These are phyloP conservation scores for Helenozyma baotianmanensis DNA, from an alignment of 805 yeast species.

Conservation along the genomic window DNA sequence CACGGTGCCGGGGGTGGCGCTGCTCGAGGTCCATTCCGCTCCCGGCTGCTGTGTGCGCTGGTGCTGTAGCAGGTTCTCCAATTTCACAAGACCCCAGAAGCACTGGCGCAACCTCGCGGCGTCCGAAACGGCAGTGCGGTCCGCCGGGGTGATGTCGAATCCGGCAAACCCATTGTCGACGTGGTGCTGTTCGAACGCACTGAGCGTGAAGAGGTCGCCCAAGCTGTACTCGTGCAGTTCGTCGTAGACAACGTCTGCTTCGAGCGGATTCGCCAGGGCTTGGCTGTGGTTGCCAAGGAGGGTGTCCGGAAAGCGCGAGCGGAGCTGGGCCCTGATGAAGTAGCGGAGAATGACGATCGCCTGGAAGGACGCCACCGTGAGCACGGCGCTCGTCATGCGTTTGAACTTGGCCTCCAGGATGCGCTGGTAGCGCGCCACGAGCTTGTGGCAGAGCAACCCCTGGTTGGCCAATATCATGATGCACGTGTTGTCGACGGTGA, in stretches of 20 bases:
- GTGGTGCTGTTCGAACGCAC: slow-evolving; percentile 22
- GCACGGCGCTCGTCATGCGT: slow-evolving; percentile 4
- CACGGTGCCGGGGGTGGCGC: not conserved
- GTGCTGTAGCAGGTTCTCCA: slow-evolving; percentile 18
- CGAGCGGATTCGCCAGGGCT: no score
- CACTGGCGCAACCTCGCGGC: slow-evolving; percentile 23
- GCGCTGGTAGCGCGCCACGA: slow-evolving; percentile 18
- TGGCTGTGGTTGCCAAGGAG: not conserved
- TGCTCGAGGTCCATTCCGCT: not conserved
- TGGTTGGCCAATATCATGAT: slow-evolving; percentile 26
- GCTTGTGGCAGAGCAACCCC: slow-evolving; percentile 25
- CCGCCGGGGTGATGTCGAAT: slow-evolving; percentile 19
- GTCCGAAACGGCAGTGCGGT: slow-evolving; percentile 16
- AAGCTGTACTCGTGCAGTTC: slow-evolving; percentile 1
- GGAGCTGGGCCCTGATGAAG: slow-evolving; percentile 8
- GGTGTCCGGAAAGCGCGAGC: slow-evolving; percentile 4
- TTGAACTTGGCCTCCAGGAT: slow-evolving; percentile 10
- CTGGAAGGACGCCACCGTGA: slow-evolving; percentile 12
- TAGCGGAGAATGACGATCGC: slow-evolving; percentile 12
- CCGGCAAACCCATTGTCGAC: slow-evolving; percentile 17
- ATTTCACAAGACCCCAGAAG: slow-evolving; percentile 29
- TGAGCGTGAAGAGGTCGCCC: slow-evolving; percentile 11
- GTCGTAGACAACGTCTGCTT: slow-evolving; percentile 1
- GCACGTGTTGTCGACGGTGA: slow-evolving; percentile 6
- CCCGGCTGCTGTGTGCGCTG: no score